Evolutionary conservation across 306 rosid genomes (phyloP), one percentile per base, ranked within the genome.

Genomic region (Cucurbita argyrosperma): DNA sequence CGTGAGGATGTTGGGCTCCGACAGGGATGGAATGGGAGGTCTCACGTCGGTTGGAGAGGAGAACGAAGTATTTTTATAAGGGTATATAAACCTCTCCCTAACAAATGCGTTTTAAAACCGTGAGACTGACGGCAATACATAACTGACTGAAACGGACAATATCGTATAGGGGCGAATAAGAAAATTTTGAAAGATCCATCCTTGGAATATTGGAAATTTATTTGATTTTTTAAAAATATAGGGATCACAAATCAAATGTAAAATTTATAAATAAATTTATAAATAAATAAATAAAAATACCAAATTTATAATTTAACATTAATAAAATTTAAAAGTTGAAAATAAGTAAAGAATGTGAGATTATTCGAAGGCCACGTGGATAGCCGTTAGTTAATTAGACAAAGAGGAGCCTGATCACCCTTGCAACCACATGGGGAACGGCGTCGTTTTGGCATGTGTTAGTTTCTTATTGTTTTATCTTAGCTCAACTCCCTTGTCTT

Each of bases 401-500:
- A 40, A 9, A 63, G 9, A 5, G 35, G 5, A 64, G 49, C 0
- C 10, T 30, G 65, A 12, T 12, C 35, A 3, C 0, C 21, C 4
- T 7, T 39, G 18, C 56, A 67, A 23, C 10, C 74, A 69, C 74
- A 50, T 69, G 74, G 26, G 43, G 74, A 69, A 69, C 74, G 74
- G 45, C 39, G 74, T 69, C 74, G 74, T 69, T 69, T 65, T 14
- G 26, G 39, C 58, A 68, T 68, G 74, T 68, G 74, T 30, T 30
- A 30, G 35, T 6, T 68, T 68, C 53, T 49, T 19, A 67, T 67
- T 67, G 55, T 67, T 67, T 67, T 45, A 67, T 45, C 11, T 45
- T 67, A 19, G 46, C 71, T 7, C 52, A 42, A 10, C 54, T 45
- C 38, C 39, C 72, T 67, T 67, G 72, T 67, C 72, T 21, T 67